Evolutionary conservation across 2,329 filamentous ascomycete genomes (phyloP), one percentile per base, ranked within the genome.

Genomic region (Coniochaeta prunicola): DNA sequence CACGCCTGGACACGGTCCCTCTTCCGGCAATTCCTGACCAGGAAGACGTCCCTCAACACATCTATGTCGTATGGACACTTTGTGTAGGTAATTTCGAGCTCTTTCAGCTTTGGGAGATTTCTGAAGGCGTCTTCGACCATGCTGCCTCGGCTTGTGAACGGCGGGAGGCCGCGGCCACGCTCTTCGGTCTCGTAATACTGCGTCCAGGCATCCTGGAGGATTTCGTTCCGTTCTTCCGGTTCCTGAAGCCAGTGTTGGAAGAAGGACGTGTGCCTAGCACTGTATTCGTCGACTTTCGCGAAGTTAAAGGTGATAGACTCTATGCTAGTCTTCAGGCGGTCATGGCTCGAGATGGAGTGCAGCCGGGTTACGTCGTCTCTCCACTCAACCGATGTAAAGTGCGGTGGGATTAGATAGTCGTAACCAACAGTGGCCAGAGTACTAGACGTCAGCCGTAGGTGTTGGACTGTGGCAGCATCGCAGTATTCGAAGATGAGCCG

Each of bases 241-340:
- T 72, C 69, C 58, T 70, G 64, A 24, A 72, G 63, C 65, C 71
- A 76, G 59, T 74, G 72, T 59, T 74, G 69, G 59, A 70, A 68
- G 63, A 66, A 70, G 8, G 68, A 67, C 21, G 66, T 64, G 59
- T 73, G 69, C 59, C 72, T 70, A 59, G 72, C 73, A 61, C 72
- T 71, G 58, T 76, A 74, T 59, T 73, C 72, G 61, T 76, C 70
- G 48, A 78, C 63, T 54, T 75, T 72, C 59, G 75, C 70, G 57
- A 81, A 72, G 64, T 78, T 78, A 64, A 81, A 73, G 59, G 73
- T 76, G 60, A 80, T 66, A 21, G 74, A 71, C 30, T 70, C 69
- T 66, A 81, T 75, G 59, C 70, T 71, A 48, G 66, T 66, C 56
- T 74, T 72, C 33, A 80, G 73, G 6, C 72, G 74, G 40, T 74